These are phyloP conservation scores for Pulveroboletus sp. DNA, from an alignment of 768 basidiomycete genomes.

Conservation along the genomic window DNA sequence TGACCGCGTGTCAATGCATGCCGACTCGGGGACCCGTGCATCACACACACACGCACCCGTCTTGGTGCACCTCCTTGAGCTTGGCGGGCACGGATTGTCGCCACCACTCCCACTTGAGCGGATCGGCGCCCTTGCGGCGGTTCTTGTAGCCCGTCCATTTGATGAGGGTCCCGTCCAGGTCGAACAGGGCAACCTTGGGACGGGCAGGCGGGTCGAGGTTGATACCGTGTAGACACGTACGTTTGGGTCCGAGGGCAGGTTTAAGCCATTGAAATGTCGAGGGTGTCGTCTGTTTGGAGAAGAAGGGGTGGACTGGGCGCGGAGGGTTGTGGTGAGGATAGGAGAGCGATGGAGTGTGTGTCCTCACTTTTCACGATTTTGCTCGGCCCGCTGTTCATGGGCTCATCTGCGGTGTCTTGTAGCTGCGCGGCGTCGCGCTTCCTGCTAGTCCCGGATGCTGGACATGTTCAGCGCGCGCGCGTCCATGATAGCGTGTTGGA, in stretches of 20 bases:
- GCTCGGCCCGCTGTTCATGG: conserved; percentile 11
- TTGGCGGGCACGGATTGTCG: conserved; percentile 55
- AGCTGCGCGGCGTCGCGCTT: conserved; percentile 21
- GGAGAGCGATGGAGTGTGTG: background rate
- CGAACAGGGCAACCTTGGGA: conserved; percentile 74
- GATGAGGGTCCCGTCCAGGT: conserved; percentile 88
- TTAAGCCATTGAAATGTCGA: conserved; percentile 32
- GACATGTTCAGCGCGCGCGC: background rate
- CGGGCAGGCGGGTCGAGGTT: conserved; percentile 33
- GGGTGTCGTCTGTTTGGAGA: conserved; percentile 27
- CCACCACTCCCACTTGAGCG: conserved; percentile 66
- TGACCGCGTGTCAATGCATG: conserved; percentile 23
- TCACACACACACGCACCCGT: conserved; percentile 56
- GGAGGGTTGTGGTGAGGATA: background rate
- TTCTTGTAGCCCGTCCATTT: conserved; percentile 34
- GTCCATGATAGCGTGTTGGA: background rate
- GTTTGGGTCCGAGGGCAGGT: conserved; percentile 33
- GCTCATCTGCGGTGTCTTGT: conserved; percentile 10
- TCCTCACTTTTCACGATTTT: conserved; percentile 29
- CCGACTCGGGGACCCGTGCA: background rate
- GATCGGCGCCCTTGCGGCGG: conserved; percentile 34
- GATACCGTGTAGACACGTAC: conserved; percentile 35
- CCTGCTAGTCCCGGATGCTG: conserved; percentile 5
- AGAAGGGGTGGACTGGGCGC: conserved; percentile 41
- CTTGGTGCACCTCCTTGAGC: conserved; percentile 54